Base-by-base conservation (phyloP, 257 asterid genomes). In the Solanum dulcamara region DNA sequence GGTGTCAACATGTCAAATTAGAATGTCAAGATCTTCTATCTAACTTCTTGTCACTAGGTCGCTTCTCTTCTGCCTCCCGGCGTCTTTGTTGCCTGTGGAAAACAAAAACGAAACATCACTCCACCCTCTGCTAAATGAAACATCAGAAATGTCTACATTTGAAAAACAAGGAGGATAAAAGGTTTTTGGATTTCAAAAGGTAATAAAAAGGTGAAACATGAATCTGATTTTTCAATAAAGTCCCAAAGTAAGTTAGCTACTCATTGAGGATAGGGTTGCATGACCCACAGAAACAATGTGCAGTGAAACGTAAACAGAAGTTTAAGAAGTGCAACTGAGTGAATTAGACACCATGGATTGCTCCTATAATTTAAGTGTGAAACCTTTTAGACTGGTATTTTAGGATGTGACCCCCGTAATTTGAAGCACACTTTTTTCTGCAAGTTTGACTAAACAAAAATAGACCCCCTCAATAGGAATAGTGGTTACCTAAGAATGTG, bases 1-100 rank as follows among this genome's bases (percentile, higher is more conserved):
- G 37, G 24, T 42, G 17, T 44, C 82, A 7, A 20, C 24, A 48
- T 14, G 40, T 44, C 53, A 24, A 60, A 82, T 26, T 82, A 46
- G 70, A 83, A 30, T 9, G 66, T 86, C 88, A 90, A 83, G 89
- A 85, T 86, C 89, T 89, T 83, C 92, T 90, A 26, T 90, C 92
- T 22, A 87, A 60, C 74, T 84, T 90, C 89, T 77, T 87, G 33
- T 89, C 91, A 84, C 85, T 84, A 30, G 91, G 84, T 68, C 87
- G 87, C 83, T 70, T 89, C 55, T 89, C 93, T 86, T 90, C 88
- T 2, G 88, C 88, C 85, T 90, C 91, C 66, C 88, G 84, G 37
- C 89, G 87, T 80, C 89, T 88, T 84, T 87, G 91, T 83, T 90
- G 91, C 64, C 91, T 90, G 86, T 81, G 75, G 84, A 20, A 38